Evolutionary conservation across 805 yeast genomes (phyloP).

Genomic region (Yarrowia sp.): DNA sequence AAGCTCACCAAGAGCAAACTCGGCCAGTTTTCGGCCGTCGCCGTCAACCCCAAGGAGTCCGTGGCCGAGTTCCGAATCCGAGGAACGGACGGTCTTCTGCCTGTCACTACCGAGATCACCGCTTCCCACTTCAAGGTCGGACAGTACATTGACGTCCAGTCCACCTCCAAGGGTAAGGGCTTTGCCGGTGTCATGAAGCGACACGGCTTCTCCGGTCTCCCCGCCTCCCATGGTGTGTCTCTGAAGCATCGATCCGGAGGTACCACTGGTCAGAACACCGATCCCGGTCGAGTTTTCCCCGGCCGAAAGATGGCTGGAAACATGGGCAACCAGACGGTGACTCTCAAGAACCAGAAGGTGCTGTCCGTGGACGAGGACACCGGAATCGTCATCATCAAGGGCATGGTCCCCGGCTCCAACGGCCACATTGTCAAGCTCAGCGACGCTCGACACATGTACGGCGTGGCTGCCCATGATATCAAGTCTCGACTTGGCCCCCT

Average conservation of each 20-base stretch:
- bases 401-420: conserved; percentile 88
- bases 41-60: conserved; percentile 81
- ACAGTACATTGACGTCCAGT: conserved; percentile 80
- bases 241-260: conserved; percentile 94
- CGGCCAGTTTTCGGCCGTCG: conserved; percentile 79
- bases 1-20: conserved; percentile 70
- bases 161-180: conserved; percentile 91
- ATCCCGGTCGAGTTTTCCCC: conserved; percentile 95
- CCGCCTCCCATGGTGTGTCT: conserved; percentile 96
- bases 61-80: conserved; percentile 82
- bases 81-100: conserved; percentile 67
- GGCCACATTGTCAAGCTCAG: conserved; percentile 75
- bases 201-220: conserved; percentile 85
- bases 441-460: conserved; percentile 61
- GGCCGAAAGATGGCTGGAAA: conserved; percentile 99
- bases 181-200: conserved; percentile 98
- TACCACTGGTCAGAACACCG: conserved; percentile 93
- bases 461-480: conserved; percentile 31
- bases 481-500: conserved; percentile 37
- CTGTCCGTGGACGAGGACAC: conserved; percentile 80
- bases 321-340: conserved; percentile 81
- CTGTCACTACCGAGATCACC: conserved; percentile 75
- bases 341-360: conserved; percentile 77
- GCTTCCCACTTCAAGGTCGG: conserved; percentile 88
- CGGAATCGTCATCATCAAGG: conserved; percentile 84